Conservation (phyloP, 345 rosid genomes). For the Cardamine chenopodiifolia region DNA sequence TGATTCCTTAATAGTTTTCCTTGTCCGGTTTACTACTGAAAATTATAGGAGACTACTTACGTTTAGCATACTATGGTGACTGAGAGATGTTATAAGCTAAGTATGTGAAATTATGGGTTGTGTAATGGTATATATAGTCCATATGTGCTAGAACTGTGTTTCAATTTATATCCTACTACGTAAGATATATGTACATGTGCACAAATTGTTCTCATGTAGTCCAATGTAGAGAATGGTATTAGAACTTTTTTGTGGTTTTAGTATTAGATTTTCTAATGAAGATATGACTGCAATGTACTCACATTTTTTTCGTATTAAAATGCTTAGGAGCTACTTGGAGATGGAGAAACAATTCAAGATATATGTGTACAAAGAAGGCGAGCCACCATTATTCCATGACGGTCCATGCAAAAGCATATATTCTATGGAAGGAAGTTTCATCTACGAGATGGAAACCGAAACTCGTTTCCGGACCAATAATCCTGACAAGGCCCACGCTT, state of each 20-base stretch:
- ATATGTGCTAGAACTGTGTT: not conserved
- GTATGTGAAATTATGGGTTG: not conserved
- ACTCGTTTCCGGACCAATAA: slow-evolving; percentile 53
- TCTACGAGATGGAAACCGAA: slow-evolving; percentile 54
- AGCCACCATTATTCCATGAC: slow-evolving; percentile 80
- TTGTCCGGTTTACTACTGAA: not conserved
- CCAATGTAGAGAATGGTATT: not conserved
- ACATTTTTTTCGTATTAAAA: not conserved
- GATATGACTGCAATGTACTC: not conserved
- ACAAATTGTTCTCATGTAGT: not conserved
- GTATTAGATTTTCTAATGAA: not conserved
- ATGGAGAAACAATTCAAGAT: slow-evolving; percentile 85
- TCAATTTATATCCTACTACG: not conserved
- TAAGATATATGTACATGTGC: not conserved
- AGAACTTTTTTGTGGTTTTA: too few relatives aligned
- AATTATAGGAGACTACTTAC: not conserved
- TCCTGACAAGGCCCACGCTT: slow-evolving; percentile 72
- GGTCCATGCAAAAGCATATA: slow-evolving; percentile 96
- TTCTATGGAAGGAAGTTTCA: slow-evolving; percentile 86
- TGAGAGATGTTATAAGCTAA: not conserved
- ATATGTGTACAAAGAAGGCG: slow-evolving; percentile 80
- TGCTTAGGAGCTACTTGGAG: slow-evolving; percentile 78
- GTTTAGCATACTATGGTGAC: not conserved
- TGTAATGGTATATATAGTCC: not conserved
- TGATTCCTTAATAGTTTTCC: not conserved